Conservation (phyloP, 1,284 basidiomycete species). For the Apiotrichum gamsii region DNA sequence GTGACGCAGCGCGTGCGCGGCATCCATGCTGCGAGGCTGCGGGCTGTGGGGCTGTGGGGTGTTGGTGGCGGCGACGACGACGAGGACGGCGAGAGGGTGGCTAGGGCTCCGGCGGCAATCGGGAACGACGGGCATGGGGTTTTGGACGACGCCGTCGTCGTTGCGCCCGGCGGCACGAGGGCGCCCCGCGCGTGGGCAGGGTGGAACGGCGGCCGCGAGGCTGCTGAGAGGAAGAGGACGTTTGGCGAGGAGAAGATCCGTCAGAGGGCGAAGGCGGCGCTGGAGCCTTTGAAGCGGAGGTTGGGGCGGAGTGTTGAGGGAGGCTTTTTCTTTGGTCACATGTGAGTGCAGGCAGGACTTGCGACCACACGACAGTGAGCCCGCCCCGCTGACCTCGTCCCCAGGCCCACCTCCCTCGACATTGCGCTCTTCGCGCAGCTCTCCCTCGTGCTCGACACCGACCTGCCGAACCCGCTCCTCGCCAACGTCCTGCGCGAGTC, state of each 20-base stretch:
- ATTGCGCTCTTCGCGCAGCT: conserved; percentile 43
- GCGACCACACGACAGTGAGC: too few relatives aligned
- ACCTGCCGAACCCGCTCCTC: conserved; percentile 41
- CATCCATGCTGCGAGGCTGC: conserved; percentile 31
- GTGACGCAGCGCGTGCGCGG: conserved; percentile 37
- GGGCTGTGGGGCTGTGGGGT: conserved; percentile 40
- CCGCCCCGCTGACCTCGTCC: conserved; percentile 2
- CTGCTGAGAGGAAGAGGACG: conserved; percentile 27
- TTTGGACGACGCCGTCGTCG: conserved; percentile 27
- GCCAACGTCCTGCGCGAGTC: conserved; percentile 33
- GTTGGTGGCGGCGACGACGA: conserved; percentile 31
- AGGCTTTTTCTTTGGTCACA: conserved; percentile 18
- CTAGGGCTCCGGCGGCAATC: too few relatives aligned
- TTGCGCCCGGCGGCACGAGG: conserved; percentile 36
- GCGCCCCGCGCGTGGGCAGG: conserved; percentile 33
- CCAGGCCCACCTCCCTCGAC: conserved; percentile 40
- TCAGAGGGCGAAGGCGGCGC: conserved; percentile 15
- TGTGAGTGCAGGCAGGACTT: too few relatives aligned
- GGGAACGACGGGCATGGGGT: too few relatives aligned
- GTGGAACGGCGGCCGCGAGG: conserved; percentile 30
- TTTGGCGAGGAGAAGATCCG: conserved; percentile 35
- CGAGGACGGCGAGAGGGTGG: conserved; percentile 2
- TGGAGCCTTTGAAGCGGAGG: conserved; percentile 31
- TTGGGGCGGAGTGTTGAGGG: conserved; percentile 28
- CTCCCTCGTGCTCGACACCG: conserved; percentile 40